These are phyloP conservation scores for Beta vulgaris DNA, from an alignment of 148 eudicot genomes.

Conservation along the genomic window DNA sequence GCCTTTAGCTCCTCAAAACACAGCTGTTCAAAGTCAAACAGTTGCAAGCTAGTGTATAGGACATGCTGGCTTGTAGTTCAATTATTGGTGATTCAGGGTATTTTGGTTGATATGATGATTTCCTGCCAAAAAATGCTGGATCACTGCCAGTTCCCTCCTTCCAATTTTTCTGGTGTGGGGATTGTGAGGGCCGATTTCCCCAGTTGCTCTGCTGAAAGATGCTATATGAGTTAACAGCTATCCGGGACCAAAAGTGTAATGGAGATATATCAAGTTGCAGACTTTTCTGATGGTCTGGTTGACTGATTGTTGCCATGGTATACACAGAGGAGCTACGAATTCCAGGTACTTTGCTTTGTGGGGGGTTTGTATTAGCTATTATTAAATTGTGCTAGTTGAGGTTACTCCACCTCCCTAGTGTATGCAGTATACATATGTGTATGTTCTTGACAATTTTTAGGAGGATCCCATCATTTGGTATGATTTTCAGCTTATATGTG, in stretches of 20 bases:
- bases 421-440: constrained; percentile 34
- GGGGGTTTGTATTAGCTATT: constrained; percentile 21
- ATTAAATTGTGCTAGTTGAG: constrained; percentile 21
- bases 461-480: constrained; percentile 27
- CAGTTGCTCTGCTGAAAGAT: constrained; percentile 14
- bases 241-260: constrained; percentile 4
- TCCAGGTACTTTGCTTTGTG: constrained; percentile 32
- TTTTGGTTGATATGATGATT: constrained; percentile 4
- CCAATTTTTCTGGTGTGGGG: constrained; percentile 14
- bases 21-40: constrained; percentile 15
- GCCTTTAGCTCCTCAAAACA: constrained; percentile 26
- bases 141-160: constrained; percentile 6
- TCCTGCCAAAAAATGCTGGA: constrained; percentile 8
- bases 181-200: constrained; percentile 3
- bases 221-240: constrained; percentile 9
- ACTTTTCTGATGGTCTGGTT: constrained; percentile 16
- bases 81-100: constrained; percentile 12
- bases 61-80: constrained; percentile 3
- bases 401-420: constrained; percentile 19
- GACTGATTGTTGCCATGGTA: constrained; percentile 21
- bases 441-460: constrained; percentile 23
- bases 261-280: constrained; percentile 14
- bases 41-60: constrained; percentile 21
- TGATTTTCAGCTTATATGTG: constrained; percentile 24
- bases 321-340: constrained; percentile 20